A percentile compares a stretch with the other conserved stretches of the same genome.
These are phyloP conservation scores for Cadophora sp. DNA, from an alignment of 2,329 filamentous ascomycete genomes.

Conservation along the genomic window DNA sequence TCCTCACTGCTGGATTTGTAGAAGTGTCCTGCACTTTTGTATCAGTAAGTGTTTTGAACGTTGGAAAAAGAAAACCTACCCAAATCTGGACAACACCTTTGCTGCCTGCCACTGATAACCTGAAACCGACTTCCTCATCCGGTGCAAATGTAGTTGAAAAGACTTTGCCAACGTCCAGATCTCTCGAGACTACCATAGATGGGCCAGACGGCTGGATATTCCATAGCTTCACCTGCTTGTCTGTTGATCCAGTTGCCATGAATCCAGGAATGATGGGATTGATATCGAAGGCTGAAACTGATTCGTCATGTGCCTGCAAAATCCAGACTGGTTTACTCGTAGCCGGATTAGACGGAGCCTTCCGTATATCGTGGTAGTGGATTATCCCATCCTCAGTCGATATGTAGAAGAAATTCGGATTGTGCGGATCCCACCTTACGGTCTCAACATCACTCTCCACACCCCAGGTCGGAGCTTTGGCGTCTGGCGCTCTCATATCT, in stretches of 20 bases:
- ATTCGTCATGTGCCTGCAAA: constrained; percentile 92
- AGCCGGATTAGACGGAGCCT: constrained; percentile 73
- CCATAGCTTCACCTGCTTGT: constrained; percentile 97
- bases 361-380: constrained; percentile 89
- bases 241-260: constrained; percentile 90
- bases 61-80: constrained; percentile 59
- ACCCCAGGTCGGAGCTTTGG: constrained; percentile 83
- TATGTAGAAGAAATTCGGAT: constrained; percentile 92
- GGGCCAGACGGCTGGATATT: constrained; percentile 83
- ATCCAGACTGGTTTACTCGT: constrained; percentile 90
- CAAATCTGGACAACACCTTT: constrained; percentile 92
- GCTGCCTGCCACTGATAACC: constrained; percentile 91
- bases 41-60: constrained; percentile 23
- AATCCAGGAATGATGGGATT: constrained; percentile 90
- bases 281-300: constrained; percentile 90
- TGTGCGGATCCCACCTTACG: constrained; percentile 91
- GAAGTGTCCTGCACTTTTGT: constrained; percentile 50
- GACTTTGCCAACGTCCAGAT: constrained; percentile 92
- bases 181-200: constrained; percentile 87
- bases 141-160: constrained; percentile 92
- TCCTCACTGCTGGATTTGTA: constrained; percentile 86
- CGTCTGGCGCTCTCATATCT: constrained; percentile 92
- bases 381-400: constrained; percentile 91
- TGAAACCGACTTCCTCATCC: constrained; percentile 88
- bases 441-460: constrained; percentile 96